Evolutionary conservation across 805 yeast genomes (phyloP), one percentile per base, ranked within the genome.

Genomic region (Pichia membranifaciens): DNA sequence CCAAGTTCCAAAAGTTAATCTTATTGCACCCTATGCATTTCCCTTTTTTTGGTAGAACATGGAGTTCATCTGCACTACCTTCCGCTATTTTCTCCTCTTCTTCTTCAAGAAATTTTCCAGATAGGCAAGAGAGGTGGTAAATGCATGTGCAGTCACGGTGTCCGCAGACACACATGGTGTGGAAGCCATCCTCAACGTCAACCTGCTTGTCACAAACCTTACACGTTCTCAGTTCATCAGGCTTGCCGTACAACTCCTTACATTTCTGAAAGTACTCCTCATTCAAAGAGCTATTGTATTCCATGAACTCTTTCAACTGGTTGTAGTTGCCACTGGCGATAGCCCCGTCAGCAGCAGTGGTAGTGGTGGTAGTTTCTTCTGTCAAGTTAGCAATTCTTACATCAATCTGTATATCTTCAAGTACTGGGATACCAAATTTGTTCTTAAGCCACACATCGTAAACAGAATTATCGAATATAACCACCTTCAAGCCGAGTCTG

Each of bases 401-500:
- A 20, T 52, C 51, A 21, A 65, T 23, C 3, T 52, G 44, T 1
- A 61, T 54, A 21, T 49, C 48, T 25, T 56, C 61, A 1, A 64
- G 58, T 3, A 57, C 31, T 5, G 38, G 29, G 8, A 68, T 53
- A 5, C 56, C 54, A 48, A 58, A 67, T 51, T 58, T 66, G 48
- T 73, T 70, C 12, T 41, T 31, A 9, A 56, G 32, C 78, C 78
- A 75, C 4, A 50, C 49, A 7, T 62, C 52, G 44, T 60, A 61
- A 1, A 62, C 54, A 1, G 54, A 54, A 4, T 55, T 52, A 43
- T 66, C 57, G 51, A 81, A 80, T 23, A 81, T 61, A 3, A 69
- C 69, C 0, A 82, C 69, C 25, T 63, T 63, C 38, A 83, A 60
- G 25, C 70, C 68, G 70, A 79, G 65, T 7, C 66, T 56, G 1